Conservation (phyloP, 2,329 filamentous ascomycete species). For the Pseudogymnoascus sp. region DNA sequence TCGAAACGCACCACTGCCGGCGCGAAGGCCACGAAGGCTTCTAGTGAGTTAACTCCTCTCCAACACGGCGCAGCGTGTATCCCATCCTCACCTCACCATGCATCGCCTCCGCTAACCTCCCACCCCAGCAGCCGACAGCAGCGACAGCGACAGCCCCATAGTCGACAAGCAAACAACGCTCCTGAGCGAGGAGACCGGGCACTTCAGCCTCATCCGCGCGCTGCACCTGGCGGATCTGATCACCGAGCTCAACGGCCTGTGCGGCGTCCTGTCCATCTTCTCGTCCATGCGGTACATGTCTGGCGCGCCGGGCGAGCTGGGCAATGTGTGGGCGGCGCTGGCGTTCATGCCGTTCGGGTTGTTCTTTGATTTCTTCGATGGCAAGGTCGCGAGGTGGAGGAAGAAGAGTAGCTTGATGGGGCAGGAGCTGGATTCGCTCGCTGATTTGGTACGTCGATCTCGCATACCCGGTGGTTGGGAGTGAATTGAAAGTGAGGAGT, state of each 20-base stretch:
- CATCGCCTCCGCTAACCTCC: neutral
- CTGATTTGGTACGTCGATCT: constrained; percentile 66
- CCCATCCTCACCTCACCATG: too few relatives aligned
- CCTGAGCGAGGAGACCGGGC: constrained; percentile 60
- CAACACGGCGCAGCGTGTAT: too few relatives aligned
- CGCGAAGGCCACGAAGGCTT: neutral
- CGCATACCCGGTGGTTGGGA: neutral
- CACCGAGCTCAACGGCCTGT: constrained; percentile 78
- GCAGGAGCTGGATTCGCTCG: constrained; percentile 91
- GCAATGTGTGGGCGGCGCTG: constrained; percentile 74
- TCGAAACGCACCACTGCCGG: constrained; percentile 5
- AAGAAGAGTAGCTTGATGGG: constrained; percentile 97
- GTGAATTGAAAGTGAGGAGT: neutral
- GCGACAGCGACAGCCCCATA: constrained; percentile 16
- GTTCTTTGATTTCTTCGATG: constrained; percentile 98
- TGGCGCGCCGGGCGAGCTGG: constrained; percentile 56
- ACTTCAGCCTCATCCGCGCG: constrained; percentile 62
- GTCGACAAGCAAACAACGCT: constrained; percentile 71
- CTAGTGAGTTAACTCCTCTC: too few relatives aligned
- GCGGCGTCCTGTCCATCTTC: constrained; percentile 91
- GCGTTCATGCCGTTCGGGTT: constrained; percentile 84
- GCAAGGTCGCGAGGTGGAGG: constrained; percentile 91
- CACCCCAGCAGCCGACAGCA: constrained; percentile 44
- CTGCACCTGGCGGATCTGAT: constrained; percentile 79
- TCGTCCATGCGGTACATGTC: constrained; percentile 83